Evolutionary conservation across 805 yeast species (phyloP), one percentile per base, ranked within the genome.

Genomic region (Metschnikowia noctiluminum): DNA sequence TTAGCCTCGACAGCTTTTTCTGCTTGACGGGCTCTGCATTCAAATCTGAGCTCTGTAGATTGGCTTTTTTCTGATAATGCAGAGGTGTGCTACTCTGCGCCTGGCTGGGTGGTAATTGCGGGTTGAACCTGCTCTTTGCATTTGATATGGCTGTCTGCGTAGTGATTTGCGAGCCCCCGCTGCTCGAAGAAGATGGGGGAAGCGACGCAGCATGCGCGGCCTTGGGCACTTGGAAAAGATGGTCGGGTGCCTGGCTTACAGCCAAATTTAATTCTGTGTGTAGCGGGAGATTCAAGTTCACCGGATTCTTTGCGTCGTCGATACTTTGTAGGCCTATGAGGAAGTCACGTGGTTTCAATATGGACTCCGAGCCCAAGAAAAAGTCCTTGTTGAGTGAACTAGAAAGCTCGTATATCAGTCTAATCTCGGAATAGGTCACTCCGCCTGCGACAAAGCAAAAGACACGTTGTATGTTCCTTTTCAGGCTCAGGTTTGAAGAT

Each of bases 401-500:
- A 8, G 89, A 78, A 41, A 89, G 73, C 53, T 88, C 92, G 57
- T 87, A 84, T 4, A 84, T 82, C 11, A 88, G 77, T 53, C 92
- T 78, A 28, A 86, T 70, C 65, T 94, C 99, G 2, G 91, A 79
- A 55, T 85, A 80, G 0, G 98, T 89, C 16, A 87, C 67, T 8
- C 98, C 99, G 21, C 99, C 99, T 1, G 96, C 85, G 28, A 89
- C 78, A 61, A 82, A 94, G 48, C 90, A 80, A 55, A 91, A 79
- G 7, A 91, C 73, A 43, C 94, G 73, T 61, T 89, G 96, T 55
- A 82, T 67, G 48, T 45, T 43, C 38, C 41, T 40, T 27, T 43
- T 30, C 11, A 48, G 28, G 14, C 52, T 44, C n/a, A 43, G 15
- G 10, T 16, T 38, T 9, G 51, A 31, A 21, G 66, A 59, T n/a